Evolutionary conservation across 495 filamentous ascomycete species (phyloP).

Genomic region (Hypoxylon fuscum): DNA sequence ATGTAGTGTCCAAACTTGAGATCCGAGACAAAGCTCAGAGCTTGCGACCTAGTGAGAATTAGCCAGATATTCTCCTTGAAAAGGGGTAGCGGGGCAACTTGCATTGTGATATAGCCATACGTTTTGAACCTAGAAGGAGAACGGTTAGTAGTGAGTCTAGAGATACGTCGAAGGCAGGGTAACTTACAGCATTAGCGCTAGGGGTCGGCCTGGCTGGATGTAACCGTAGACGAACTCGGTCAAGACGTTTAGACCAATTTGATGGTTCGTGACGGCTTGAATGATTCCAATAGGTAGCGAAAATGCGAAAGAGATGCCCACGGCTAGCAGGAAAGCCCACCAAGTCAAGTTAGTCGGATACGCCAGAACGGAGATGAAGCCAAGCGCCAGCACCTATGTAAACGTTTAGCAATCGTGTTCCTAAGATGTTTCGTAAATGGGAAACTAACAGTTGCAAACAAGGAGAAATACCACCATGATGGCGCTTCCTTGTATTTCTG

Average conservation of each 20-base stretch:
- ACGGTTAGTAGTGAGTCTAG: neutral
- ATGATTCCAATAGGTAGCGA: slow-evolving; percentile 66
- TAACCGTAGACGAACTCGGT: slow-evolving; percentile 79
- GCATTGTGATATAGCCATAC: slow-evolving; percentile 76
- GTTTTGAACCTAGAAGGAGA: slow-evolving; percentile 68
- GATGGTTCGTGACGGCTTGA: slow-evolving; percentile 73
- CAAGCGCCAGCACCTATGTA: slow-evolving; percentile 65
- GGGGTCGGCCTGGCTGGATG: slow-evolving; percentile 70
- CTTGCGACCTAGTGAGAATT: slow-evolving; percentile 51
- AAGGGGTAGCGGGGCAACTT: slow-evolving; percentile 29
- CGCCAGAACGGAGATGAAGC: slow-evolving; percentile 68
- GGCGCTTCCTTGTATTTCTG: slow-evolving; percentile 67
- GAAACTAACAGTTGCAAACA: slow-evolving; percentile 55
- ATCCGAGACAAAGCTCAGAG: slow-evolving; percentile 63
- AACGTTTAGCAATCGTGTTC: slow-evolving; percentile 32
- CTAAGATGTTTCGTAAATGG: neutral
- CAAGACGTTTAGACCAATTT: slow-evolving; percentile 72
- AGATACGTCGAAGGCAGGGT: neutral
- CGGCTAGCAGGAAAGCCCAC: slow-evolving; percentile 74
- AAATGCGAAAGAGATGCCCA: slow-evolving; percentile 64
- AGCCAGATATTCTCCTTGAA: slow-evolving; percentile 2
- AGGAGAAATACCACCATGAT: slow-evolving; percentile 63
- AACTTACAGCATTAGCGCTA: slow-evolving; percentile 71
- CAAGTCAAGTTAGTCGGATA: slow-evolving; percentile 72
- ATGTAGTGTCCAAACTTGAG: slow-evolving; percentile 75